These are phyloP conservation scores for Russula sp. DNA, from an alignment of 768 basidiomycete species.

Conservation along the genomic window DNA sequence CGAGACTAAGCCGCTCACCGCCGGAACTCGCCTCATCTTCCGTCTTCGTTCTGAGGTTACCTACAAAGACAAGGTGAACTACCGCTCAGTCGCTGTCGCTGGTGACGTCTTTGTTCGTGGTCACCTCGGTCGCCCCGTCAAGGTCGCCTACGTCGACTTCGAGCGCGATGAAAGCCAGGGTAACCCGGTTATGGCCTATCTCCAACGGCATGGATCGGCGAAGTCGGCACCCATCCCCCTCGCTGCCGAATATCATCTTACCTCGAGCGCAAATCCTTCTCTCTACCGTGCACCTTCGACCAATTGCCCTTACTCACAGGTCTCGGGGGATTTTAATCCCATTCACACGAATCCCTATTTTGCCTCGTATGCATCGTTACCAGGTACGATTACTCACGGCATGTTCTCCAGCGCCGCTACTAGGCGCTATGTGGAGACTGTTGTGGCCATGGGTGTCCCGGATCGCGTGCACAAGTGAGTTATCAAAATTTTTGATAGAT, in stretches of 20 bases:
- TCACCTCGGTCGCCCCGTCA: constrained; percentile 81
- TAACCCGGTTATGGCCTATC: constrained; percentile 89
- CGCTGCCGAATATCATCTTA: constrained; percentile 83
- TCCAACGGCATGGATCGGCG: constrained; percentile 82
- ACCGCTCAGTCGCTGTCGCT: constrained; percentile 69
- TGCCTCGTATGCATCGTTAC: constrained; percentile 86
- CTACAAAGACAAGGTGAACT: constrained; percentile 88
- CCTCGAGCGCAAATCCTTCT: constrained; percentile 51
- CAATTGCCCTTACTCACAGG: constrained; percentile 92
- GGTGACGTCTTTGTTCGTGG: constrained; percentile 87
- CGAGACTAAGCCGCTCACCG: constrained; percentile 64
- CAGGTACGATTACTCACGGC: constrained; percentile 96
- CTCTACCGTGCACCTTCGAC: constrained; percentile 79
- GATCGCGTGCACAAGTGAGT: constrained; percentile 84
- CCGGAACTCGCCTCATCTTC: constrained; percentile 86
- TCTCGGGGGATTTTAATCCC: constrained; percentile 98
- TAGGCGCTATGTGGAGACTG: constrained; percentile 84
- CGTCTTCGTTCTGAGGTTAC: constrained; percentile 78
- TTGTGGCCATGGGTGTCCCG: constrained; percentile 89
- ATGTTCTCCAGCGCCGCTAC: constrained; percentile 97
- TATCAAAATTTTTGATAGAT: constrained; percentile 1
- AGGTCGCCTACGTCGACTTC: constrained; percentile 85
- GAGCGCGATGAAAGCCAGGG: constrained; percentile 83
- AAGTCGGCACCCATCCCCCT: constrained; percentile 75
- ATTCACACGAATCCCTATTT: constrained; percentile 99